Base-by-base conservation (phyloP, 108 stramenopile species). In the Ochromonas danica region DNA sequence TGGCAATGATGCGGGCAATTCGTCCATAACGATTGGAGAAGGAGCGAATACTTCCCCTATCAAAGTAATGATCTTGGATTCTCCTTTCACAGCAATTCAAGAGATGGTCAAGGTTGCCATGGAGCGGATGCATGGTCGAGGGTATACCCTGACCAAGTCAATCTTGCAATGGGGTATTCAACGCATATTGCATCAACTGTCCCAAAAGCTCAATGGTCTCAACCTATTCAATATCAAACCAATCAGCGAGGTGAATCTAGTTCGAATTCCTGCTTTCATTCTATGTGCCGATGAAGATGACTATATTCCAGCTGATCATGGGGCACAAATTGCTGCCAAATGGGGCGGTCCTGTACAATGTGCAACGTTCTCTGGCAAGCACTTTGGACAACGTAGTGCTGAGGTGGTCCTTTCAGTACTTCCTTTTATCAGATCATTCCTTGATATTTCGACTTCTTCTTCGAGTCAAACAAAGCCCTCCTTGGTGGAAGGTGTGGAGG, bases 71-170 rank as follows among this genome's bases (percentile, higher is more conserved):
- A 27, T 75, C 17, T 60, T 75, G 43, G 72, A 75, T 60, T 42
- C 40, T 57, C 72, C 72, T 28, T 75, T 75, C 72, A 27, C 31
- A 27, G 6, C n/a, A 6, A 27, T 75, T 45, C 14, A 75, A 60
- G 30, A 42, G 72, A 75, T 75, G 72, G 40, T 75, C 3, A 6
- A 75, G 17, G 31, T 14, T 75, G 45, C 27, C 3, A 10, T 75
- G 51, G 28, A 57, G 41, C 17, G 38, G 40, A 33, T 75, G 31
- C 36, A 75, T 35, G 17, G 17, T 3, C 17, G 40, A 35, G 45
- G 43, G 36, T 75, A 33, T 57, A 28, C n/a, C 14, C 31, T 57
- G 10, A 39, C 51, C 14, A 60, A 75, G 17, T 3, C n/a, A 33
- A 28, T 75, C 40, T 75, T 27, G 17, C 25, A 3, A 6, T 30